Evolutionary conservation across 1,139 yeast species (phyloP).

Genomic region (Yamadazyma diddensiae): DNA sequence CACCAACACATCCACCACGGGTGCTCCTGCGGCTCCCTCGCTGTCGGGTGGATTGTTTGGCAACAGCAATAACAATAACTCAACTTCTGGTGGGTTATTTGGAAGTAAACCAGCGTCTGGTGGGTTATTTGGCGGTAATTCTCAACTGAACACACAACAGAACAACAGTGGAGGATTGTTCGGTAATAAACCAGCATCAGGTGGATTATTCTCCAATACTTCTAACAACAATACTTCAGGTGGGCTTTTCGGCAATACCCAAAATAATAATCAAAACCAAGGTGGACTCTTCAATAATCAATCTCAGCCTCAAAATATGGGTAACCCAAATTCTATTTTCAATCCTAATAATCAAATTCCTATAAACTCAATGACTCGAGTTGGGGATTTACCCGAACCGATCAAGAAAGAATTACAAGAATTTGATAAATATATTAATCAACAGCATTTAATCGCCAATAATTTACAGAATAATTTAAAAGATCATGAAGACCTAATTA

Average conservation of each 20-base stretch:
- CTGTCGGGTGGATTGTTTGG: slow-evolving; percentile 31
- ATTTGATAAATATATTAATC: slow-evolving; percentile 77
- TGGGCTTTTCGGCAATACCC: slow-evolving; percentile 10
- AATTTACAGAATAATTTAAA: slow-evolving; percentile 63
- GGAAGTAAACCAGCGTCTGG: slow-evolving; percentile 14
- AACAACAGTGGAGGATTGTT: slow-evolving; percentile 24
- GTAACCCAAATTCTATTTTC: slow-evolving; percentile 28
- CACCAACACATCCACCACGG: slow-evolving; percentile 6
- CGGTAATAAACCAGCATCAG: slow-evolving; percentile 20
- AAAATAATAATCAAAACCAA: slow-evolving; percentile 8
- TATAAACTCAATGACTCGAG: slow-evolving; percentile 81
- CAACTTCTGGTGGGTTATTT: slow-evolving; percentile 13
- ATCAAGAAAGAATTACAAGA: slow-evolving; percentile 76
- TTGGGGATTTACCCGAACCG: slow-evolving; percentile 76
- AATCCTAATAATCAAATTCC: slow-evolving; percentile 24
- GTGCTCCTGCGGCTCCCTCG: too few species aligned
- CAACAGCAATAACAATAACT: slow-evolving; percentile 6
- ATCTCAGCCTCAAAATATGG: slow-evolving; percentile 17
- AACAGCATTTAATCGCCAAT: slow-evolving; percentile 80
- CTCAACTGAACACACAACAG: slow-evolving; percentile 8
- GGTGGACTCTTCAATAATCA: slow-evolving; percentile 7
- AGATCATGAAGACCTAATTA: slow-evolving; percentile 67
- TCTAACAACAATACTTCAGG: slow-evolving; percentile 3
- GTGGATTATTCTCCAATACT: slow-evolving; percentile 22
- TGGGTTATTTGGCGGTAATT: slow-evolving; percentile 21